phyloP scores from a whole-genome alignment of 108 stramenopile species.

The Nitzschia putrida region DNA sequence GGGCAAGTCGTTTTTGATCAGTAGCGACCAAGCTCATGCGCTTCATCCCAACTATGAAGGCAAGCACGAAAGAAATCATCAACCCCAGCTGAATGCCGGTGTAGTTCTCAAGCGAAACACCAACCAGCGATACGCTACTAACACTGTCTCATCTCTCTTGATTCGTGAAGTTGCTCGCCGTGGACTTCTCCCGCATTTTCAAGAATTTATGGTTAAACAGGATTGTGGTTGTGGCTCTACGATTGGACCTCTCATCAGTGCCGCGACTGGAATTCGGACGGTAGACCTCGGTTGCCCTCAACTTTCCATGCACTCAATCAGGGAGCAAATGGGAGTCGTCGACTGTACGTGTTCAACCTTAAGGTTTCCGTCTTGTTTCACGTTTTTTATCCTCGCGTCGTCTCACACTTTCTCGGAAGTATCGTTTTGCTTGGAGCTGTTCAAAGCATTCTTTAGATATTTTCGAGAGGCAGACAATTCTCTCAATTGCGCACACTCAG shows the following conservation, averaged over 20 bases:
- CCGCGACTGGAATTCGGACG: conserved; percentile 88
- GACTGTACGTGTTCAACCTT: conserved; percentile 49
- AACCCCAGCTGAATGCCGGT: conserved; percentile 91
- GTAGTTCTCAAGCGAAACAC: conserved; percentile 97
- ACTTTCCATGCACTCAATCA: conserved; percentile 93
- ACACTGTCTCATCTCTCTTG: conserved; percentile 81
- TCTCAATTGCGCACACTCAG: neutral
- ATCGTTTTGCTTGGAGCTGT: conserved; percentile 71
- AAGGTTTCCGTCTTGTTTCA: conserved; percentile 2
- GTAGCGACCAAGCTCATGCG: conserved; percentile 96
- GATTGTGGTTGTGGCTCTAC: conserved; percentile 96
- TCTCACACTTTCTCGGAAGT: conserved; percentile 27
- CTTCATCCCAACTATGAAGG: conserved; percentile 95
- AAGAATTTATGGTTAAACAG: conserved; percentile 92
- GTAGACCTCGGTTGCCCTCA: conserved; percentile 97
- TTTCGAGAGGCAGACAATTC: conserved; percentile 68
- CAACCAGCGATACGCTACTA: conserved; percentile 97
- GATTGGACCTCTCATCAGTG: conserved; percentile 93
- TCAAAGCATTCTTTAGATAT: conserved; percentile 68
- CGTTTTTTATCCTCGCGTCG: neutral
- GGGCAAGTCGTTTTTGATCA: conserved; percentile 61
- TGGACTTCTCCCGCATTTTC: conserved; percentile 69
- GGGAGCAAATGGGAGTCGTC: conserved; percentile 88
- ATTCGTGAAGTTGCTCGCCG: conserved; percentile 83
- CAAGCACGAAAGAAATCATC: conserved; percentile 93